Percentiles rank a stretch among this genome's conserved stretches.
These are phyloP conservation scores for Flueggea neowawraea DNA, from an alignment of 441 rosid species.

Conservation along the genomic window DNA sequence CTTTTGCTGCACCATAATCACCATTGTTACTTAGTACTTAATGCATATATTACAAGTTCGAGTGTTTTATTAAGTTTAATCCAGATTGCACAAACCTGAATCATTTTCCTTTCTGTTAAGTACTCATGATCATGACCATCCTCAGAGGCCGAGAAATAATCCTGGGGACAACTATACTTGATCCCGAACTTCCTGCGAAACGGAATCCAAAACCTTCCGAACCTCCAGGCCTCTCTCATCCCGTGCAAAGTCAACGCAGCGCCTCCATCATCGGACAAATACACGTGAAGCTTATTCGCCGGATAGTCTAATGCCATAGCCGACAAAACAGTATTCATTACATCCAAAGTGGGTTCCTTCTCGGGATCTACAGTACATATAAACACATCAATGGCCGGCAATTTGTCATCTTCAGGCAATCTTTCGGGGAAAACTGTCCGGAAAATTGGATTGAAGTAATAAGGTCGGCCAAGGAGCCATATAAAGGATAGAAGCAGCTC, in stretches of 20 bases:
- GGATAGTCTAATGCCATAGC: conserved; percentile 46
- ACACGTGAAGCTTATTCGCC: conserved; percentile 33
- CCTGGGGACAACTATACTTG: conserved; percentile 29
- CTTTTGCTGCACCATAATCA: conserved; percentile 15
- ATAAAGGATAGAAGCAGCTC: conserved; percentile 31
- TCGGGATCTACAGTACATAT: conserved; percentile 36
- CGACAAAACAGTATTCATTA: conserved; percentile 41
- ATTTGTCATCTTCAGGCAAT: conserved; percentile 20
- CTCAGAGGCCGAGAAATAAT: conserved; percentile 20
- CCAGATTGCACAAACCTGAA: conserved; percentile 17
- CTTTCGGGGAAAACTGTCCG: conserved; percentile 30
- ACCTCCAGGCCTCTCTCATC: conserved; percentile 31
- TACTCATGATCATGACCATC: conserved; percentile 8
- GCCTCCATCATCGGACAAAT: conserved; percentile 46
- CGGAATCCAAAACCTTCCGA: conserved; percentile 44
- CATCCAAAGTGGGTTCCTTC: conserved; percentile 33
- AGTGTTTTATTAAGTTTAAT: no score
- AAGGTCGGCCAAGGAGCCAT: conserved; percentile 28
- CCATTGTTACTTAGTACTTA: background rate
- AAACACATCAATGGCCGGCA: conserved; percentile 32
- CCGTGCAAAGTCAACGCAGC: conserved; percentile 25
- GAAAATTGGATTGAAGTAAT: conserved; percentile 24
- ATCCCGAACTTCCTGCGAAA: conserved; percentile 35
- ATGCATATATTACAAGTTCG: background rate
- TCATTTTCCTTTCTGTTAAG: conserved; percentile 10